Conservation (phyloP, 1,284 basidiomycete species). For the Trichosporon ovoides region DNA sequence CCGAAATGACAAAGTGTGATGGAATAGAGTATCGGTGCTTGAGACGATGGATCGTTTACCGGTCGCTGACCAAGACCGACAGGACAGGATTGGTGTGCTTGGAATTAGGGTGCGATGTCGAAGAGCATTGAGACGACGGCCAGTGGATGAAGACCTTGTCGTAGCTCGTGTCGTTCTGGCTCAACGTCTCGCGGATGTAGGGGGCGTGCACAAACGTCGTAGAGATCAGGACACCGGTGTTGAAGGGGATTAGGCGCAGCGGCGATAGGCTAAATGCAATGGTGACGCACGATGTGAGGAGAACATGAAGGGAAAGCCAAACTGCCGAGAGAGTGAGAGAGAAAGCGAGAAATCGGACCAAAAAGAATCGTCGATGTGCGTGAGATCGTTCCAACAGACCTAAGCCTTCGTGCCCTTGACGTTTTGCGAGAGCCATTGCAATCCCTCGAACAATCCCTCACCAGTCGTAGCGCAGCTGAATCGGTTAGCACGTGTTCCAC, state of each 20-base stretch:
- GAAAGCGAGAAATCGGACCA: constrained; percentile 5
- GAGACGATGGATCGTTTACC: background rate
- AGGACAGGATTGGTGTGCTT: constrained; percentile 3
- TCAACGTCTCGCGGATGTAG: too few species aligned
- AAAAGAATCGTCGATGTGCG: constrained; percentile 3
- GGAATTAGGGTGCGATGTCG: background rate
- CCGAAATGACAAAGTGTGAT: background rate
- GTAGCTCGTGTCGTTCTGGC: too few species aligned
- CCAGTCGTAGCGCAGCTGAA: constrained; percentile 87
- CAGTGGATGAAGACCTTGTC: too few species aligned
- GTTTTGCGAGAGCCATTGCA: constrained; percentile 94
- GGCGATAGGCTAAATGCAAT: background rate
- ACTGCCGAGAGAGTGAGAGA: constrained; percentile 3
- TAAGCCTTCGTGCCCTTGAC: constrained; percentile 60
- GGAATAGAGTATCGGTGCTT: background rate
- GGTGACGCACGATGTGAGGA: constrained; percentile 1
- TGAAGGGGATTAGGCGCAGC: constrained; percentile 4
- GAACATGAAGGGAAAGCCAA: background rate
- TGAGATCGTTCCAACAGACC: background rate
- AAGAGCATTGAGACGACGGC: too few species aligned
- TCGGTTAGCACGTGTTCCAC: background rate
- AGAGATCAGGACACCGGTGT: background rate
- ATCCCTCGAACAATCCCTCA: constrained; percentile 88
- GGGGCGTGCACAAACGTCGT: background rate
- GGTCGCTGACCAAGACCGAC: constrained; percentile 3